Base-by-base conservation (phyloP, 768 basidiomycete species). In the Collybiopsis luxurians region DNA sequence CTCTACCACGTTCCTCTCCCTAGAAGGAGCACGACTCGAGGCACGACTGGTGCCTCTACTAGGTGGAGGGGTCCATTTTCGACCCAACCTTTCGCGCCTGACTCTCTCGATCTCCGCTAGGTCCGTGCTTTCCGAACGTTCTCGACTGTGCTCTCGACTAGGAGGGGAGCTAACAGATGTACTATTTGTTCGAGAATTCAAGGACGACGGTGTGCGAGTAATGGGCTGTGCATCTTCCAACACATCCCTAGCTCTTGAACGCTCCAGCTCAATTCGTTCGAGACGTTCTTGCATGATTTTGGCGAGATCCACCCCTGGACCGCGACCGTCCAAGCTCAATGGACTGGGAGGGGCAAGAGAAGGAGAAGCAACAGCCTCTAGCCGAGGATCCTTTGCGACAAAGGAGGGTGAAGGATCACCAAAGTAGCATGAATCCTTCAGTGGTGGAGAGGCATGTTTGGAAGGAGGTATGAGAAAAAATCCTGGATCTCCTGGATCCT, bases 61-160 rank as follows among this genome's bases (percentile, higher is more conserved):
- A 24, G 50, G 36, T 15, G 50, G 50, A 7, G 50, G 50, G 26
- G 50, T 51, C 50, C 50, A 51, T 39, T 51, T 51, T 24, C 40
- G 28, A 54, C 53, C 43, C 23, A 42, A 36, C 27, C 53, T 45
- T 12, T 30, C 12, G 39, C 53, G 26, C 43, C 53, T 54, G 2
- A 54, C 39, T 24, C 53, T 43, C 23, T 54, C 53, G 7, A 43
- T 42, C 43, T 54, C 53, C 19, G 42, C 53, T 40, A 36, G 31
- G 28, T 45, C 53, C 26, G 31, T 51, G n/a, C 23, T 17, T 13
- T 39, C 34, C 26, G 50, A 9, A 12, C 13, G 21, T n/a, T 51
- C 36, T 26, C 34, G 30, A 15, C 31, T n/a, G 31, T 31, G 12
- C 5, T 39, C 50, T 23, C 31, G 34, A 38, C 31, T 50, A n/a